Evolutionary conservation across 352 stramenopile genomes (phyloP), one percentile per base, ranked within the genome.

Genomic region (Pythium brachiatum): DNA sequence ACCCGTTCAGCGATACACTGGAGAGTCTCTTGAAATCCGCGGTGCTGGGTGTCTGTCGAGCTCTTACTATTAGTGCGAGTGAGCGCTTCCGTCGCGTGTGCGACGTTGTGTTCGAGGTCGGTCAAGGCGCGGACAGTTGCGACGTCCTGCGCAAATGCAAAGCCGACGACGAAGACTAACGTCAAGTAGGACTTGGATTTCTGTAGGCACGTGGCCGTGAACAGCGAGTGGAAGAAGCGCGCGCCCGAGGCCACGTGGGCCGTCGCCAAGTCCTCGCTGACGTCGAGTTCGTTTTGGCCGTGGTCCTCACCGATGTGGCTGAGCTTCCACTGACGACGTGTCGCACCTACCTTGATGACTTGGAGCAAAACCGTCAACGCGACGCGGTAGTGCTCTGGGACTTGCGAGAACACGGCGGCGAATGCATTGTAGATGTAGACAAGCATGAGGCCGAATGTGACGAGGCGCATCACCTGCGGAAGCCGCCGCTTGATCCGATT

Each of bases 221-320:
- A 67, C 31, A 67, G 25, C 20, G 39, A 26, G 59, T 66, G 59
- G 59, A 66, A 60, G n/a, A 55, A 55, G 1, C 44, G 59, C 20
- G 39, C 31, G 39, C 51, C 43, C 7, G 51, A 60, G 21, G 51
- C 51, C 1, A 66, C 51, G 7, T 60, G 59, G 21, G 13, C 32
- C 27, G 39, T 34, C n/a, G 38, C 51, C 2, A 54, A 7, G 29
- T 66, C 59, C 21, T 16, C 36, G 16, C 36, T 4, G 2, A 7
- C 12, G 15, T 44, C 15, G 15, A 44, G 36, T 7, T 20, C 36
- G 13, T 13, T 2, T 21, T 13, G 21, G 15, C 21, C 36, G 36
- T 44, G 36, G 2, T 16, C 15, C n/a, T 2, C 21, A 16, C 36
- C 36, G 7, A 44, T 44, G 12, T 44, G 21, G 21, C 21, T 53